Evolutionary conservation across 176 grass and related monocot genomes (phyloP).

Genomic region (Phragmites australis): DNA sequence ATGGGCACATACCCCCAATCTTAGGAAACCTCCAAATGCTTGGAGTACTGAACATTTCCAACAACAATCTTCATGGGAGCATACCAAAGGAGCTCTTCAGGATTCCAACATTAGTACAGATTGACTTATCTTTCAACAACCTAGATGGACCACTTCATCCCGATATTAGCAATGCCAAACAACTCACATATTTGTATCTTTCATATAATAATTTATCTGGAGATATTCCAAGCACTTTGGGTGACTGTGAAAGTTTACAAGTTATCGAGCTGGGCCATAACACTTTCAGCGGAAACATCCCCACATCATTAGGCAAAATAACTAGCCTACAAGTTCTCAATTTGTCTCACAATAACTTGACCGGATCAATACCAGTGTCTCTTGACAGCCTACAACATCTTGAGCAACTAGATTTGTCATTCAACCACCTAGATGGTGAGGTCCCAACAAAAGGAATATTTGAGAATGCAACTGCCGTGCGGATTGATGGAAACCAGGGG

Average conservation of each 20-base stretch:
- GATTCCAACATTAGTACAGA: neutral
- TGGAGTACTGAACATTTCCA: no score
- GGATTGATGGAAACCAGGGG: slow-evolving; percentile 18
- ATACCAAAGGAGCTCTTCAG: neutral
- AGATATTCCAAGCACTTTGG: slow-evolving; percentile 26
- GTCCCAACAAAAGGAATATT: slow-evolving; percentile 26
- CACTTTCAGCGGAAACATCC: slow-evolving; percentile 13
- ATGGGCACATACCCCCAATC: no score
- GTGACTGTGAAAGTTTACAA: slow-evolving; percentile 12
- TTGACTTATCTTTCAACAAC: neutral
- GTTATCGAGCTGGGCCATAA: slow-evolving; percentile 5
- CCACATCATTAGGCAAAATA: slow-evolving; percentile 7
- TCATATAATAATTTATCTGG: slow-evolving; percentile 18
- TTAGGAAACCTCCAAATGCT: no score
- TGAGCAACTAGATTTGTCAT: slow-evolving; percentile 30
- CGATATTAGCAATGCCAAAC: neutral
- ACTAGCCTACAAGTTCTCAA: neutral
- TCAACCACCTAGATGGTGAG: slow-evolving; percentile 18
- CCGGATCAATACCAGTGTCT: neutral
- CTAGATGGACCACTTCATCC: neutral
- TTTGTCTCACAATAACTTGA: slow-evolving; percentile 18
- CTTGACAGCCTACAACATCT: slow-evolving; percentile 1
- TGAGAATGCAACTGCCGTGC: neutral
- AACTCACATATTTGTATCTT: neutral
- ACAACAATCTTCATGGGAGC: neutral